phyloP scores from a whole-genome alignment of 345 rosid species.

The Ricinus communis region DNA sequence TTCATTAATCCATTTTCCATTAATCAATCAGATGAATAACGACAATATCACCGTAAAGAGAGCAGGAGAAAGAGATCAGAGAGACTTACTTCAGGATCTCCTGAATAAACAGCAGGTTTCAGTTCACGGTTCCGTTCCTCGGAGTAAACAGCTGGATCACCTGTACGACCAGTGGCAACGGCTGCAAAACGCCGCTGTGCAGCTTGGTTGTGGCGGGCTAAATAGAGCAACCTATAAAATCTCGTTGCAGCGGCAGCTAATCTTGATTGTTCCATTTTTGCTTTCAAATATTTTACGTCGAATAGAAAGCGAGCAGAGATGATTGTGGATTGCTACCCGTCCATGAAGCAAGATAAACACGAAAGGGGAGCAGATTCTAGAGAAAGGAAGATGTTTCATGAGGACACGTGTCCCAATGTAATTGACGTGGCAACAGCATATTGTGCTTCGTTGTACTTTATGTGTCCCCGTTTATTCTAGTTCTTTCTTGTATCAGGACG shows the following conservation, averaged over 20 bases:
- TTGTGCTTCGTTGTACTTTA: background rate
- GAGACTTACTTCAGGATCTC: conserved; percentile 44
- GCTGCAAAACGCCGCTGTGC: conserved; percentile 28
- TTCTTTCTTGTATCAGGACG: background rate
- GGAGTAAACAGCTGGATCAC: conserved; percentile 39
- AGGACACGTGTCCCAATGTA: conserved; percentile 10
- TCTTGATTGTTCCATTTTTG: conserved; percentile 38
- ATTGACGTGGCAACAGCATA: conserved; percentile 30
- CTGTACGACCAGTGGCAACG: conserved; percentile 38
- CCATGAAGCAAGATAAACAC: no score
- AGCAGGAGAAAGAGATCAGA: background rate
- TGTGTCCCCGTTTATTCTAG: conserved; percentile 13
- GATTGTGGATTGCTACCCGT: background rate
- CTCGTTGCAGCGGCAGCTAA: conserved; percentile 35
- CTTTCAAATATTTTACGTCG: background rate
- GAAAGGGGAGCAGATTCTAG: conserved; percentile 19
- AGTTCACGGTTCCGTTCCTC: conserved; percentile 31
- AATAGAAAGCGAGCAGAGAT: background rate
- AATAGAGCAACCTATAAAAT: conserved; percentile 9
- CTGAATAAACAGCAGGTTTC: conserved; percentile 44
- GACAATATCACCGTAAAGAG: background rate
- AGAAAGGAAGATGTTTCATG: background rate
- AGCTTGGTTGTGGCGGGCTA: conserved; percentile 4
- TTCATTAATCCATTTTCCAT: background rate
- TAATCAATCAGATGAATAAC: background rate